Conservation (phyloP, 176 grass and related monocot genomes). For the Miscanthus lutarioriparius region DNA sequence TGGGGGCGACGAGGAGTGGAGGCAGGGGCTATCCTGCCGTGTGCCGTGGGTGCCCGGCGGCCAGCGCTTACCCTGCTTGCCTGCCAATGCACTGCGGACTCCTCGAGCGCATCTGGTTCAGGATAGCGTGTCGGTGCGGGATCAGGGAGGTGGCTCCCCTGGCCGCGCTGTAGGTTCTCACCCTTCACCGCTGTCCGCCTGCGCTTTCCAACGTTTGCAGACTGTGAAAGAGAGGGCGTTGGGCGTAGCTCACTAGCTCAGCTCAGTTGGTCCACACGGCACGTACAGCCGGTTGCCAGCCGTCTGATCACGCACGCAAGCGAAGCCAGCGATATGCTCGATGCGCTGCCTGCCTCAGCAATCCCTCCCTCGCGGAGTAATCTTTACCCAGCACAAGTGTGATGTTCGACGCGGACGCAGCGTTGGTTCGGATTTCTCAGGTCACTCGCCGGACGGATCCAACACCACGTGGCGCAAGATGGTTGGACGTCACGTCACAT, state of each 20-base stretch:
- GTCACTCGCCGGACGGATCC: background rate
- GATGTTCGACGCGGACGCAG: background rate
- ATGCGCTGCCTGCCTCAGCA: background rate
- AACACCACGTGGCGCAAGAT: background rate
- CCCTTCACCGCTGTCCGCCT: background rate
- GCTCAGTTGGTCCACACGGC: background rate
- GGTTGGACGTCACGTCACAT: background rate
- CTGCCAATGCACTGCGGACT: background rate
- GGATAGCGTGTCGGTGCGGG: slow-evolving; percentile 32
- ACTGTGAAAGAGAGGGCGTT: background rate
- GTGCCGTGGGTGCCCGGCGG: no score
- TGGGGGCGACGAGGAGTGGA: background rate
- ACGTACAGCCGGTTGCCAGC: slow-evolving; percentile 12
- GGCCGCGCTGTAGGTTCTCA: background rate
- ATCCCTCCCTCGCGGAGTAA: background rate
- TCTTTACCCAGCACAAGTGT: background rate
- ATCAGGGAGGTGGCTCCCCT: background rate
- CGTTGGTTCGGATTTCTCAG: background rate
- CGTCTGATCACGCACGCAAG: background rate
- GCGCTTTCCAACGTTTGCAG: slow-evolving; percentile 7
- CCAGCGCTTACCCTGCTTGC: background rate
- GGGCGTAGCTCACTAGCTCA: background rate
- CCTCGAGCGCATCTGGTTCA: background rate
- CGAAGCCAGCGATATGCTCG: background rate
- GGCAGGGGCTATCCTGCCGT: background rate